phyloP scores from a whole-genome alignment of 164 flowering plant genomes.

The Sextonia rubra region DNA sequence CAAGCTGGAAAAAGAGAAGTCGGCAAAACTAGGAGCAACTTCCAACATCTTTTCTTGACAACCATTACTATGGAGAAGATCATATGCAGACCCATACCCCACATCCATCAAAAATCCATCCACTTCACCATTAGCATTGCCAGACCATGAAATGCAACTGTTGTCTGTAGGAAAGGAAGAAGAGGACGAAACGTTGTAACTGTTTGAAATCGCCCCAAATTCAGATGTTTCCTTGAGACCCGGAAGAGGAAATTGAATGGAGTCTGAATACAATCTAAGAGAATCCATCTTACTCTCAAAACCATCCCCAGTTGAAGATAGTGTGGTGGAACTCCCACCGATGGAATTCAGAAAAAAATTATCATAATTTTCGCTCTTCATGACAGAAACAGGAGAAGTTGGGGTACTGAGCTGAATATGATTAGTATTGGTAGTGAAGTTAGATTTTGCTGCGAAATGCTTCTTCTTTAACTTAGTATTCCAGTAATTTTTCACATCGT shows the following conservation, averaged over 20 bases:
- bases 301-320: slow-evolving; percentile 7
- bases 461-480: slow-evolving; percentile 78
- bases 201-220: slow-evolving; percentile 9
- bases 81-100: slow-evolving; percentile 11
- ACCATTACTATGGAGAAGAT: slow-evolving; percentile 13
- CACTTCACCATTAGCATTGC: slow-evolving; percentile 8
- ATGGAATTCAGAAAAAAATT: slow-evolving; percentile 8
- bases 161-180: slow-evolving; percentile 6
- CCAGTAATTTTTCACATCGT: slow-evolving; percentile 82
- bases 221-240: slow-evolving; percentile 14
- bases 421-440: slow-evolving; percentile 1
- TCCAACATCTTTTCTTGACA: slow-evolving; percentile 17
- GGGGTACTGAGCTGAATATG: slow-evolving; percentile 4
- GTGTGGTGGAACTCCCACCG: neutral
- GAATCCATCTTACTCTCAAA: slow-evolving; percentile 11
- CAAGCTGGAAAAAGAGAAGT: slow-evolving; percentile 7
- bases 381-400: slow-evolving; percentile 9
- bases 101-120: slow-evolving; percentile 19
- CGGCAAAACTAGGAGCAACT: slow-evolving; percentile 9
- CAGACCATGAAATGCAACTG: slow-evolving; percentile 14
- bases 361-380: neutral
- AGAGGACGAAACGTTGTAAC: slow-evolving; percentile 5
- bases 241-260: slow-evolving; percentile 10
- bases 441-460: slow-evolving; percentile 20
- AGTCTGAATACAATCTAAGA: slow-evolving; percentile 8